A percentile compares a stretch with the other conserved stretches of the same genome.
Conservation (phyloP, 202 grass and related monocot species). For the Digitaria exilis region DNA sequence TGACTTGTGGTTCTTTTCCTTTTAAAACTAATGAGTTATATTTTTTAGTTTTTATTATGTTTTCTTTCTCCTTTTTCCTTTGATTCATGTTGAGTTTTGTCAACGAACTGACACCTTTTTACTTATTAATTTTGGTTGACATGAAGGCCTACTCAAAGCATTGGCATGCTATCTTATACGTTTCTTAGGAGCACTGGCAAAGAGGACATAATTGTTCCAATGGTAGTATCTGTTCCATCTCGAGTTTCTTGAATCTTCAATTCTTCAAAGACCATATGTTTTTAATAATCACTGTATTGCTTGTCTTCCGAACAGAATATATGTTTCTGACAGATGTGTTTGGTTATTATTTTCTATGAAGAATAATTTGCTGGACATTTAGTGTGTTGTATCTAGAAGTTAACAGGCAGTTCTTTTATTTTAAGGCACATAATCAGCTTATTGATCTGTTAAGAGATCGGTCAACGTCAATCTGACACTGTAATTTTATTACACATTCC, state of each 20-base stretch:
- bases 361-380: conserved; percentile 28
- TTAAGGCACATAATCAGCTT: neutral
- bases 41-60: neutral
- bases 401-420: neutral
- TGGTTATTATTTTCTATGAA: neutral
- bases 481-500: conserved; percentile 29
- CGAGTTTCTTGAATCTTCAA: conserved; percentile 19
- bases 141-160: conserved; percentile 82
- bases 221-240: conserved; percentile 57
- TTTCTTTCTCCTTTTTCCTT: neutral
- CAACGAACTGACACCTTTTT: conserved; percentile 32
- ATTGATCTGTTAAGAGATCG: neutral
- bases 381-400: conserved; percentile 3
- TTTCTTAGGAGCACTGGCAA: conserved; percentile 82
- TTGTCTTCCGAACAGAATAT: neutral
- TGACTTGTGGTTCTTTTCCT: neutral
- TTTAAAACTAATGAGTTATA: conserved; percentile 1
- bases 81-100: conserved; percentile 21
- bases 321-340: too few species aligned
- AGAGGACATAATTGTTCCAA: conserved; percentile 98
- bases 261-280: conserved; percentile 1
- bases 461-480: neutral
- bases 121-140: conserved; percentile 34
- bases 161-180: conserved; percentile 99
- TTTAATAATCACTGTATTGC: neutral